Base-by-base conservation (phyloP, 306 rosid genomes). In the Sicyos baderoa region DNA sequence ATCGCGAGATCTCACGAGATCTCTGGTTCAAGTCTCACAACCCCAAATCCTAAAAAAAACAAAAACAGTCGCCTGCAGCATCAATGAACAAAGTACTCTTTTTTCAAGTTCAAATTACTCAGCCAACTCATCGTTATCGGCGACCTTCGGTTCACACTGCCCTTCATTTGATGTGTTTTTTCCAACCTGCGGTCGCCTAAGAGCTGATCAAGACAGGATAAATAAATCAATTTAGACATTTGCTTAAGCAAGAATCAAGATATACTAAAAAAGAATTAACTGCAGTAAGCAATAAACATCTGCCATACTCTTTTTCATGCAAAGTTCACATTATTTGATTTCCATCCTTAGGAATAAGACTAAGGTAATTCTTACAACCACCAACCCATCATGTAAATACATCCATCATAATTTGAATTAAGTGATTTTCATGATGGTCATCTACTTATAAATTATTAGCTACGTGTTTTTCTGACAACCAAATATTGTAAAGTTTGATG, bases 161-260 rank as follows among this genome's bases (percentile, higher is more conserved):
- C 52, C 70, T 19, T 44, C 54, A 11, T 64, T 29, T 6, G 35
- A 44, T 18, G 47, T 44, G 32, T 42, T 64, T 52, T 64, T 64
- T 32, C 17, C 35, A 21, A 44, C 2, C 11, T 64, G 53, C 1
- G 54, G 70, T 21, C 70, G 53, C 18, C 27, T 19, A 40, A 64
- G 52, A 44, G 70, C 70, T 64, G 70, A 64, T 64, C 32, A 42
- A 19, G 18, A 44, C 35, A 19, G 45, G 21, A 29, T 21, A 57
- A 12, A 59, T 8, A 16, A 21, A 59, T 59, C 37, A 14, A 27
- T 21, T 54, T 2, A 59, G 29, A 27, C n/a, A 4, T 59, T 6
- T 27, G 1, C 45, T 6, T 25, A 14, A 14, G 64, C 44, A 25
- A 14, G 64, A 14, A 14, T 42, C 44, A 25, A 14, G 64, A 12